Percentiles rank a stretch among this genome's conserved stretches.
Evolutionary conservation across 108 stramenopile genomes (phyloP).

Genomic region (Stephanodiscus minutulus): DNA sequence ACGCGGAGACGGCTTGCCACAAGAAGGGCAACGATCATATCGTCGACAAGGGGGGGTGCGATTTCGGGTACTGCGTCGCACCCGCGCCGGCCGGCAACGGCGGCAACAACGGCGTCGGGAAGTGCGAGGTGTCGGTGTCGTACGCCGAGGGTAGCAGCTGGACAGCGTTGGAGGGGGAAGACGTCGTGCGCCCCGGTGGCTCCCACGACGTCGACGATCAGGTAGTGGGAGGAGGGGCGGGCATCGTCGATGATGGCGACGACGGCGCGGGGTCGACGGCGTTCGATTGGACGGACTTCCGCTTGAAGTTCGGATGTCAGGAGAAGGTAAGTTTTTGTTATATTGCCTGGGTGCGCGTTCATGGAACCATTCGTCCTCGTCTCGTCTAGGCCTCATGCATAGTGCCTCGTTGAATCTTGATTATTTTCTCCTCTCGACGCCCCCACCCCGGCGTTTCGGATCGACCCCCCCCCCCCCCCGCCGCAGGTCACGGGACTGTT

Average conservation of each 20-base stretch:
- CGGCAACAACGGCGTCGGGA: neutral
- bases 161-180: constrained; percentile 58
- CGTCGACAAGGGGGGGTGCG: constrained; percentile 1
- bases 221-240: neutral
- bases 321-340: constrained; percentile 47
- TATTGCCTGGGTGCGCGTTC: too few relatives aligned
- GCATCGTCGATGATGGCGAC: neutral
- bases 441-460: neutral
- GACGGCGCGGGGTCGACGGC: neutral
- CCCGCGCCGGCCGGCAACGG: neutral
- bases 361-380: too few relatives aligned
- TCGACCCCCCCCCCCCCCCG: neutral
- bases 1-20: constrained; percentile 11
- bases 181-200: constrained; percentile 58
- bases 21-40: neutral
- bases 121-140: constrained; percentile 10
- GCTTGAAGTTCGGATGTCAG: constrained; percentile 93
- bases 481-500: constrained; percentile 78
- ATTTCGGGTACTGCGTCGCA: constrained; percentile 26
- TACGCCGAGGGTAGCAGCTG: constrained; percentile 70
- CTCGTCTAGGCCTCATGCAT: too few relatives aligned
- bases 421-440: neutral
- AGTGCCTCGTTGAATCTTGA: too few relatives aligned
- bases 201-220: constrained; percentile 19
- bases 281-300: constrained; percentile 55